These are phyloP conservation scores for Erodium moschatum DNA, from an alignment of 441 rosid species.

Conservation along the genomic window DNA sequence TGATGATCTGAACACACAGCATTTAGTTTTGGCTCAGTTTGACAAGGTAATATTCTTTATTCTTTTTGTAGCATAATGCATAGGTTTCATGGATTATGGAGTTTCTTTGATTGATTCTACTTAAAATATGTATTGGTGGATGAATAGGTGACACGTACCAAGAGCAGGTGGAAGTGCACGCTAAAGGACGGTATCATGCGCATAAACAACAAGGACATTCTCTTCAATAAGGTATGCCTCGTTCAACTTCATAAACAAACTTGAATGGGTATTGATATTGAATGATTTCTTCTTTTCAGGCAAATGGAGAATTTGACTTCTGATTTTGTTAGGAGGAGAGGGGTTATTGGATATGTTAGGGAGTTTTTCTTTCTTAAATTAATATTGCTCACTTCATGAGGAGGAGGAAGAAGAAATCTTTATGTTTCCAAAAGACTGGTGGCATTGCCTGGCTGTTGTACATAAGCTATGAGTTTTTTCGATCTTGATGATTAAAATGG, in stretches of 20 bases:
- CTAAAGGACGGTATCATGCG: slow-evolving; percentile 97
- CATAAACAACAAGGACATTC: slow-evolving; percentile 86
- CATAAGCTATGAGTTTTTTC: slow-evolving; percentile 32
- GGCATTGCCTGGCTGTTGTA: slow-evolving; percentile 34
- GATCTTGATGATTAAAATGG: slow-evolving; percentile 20
- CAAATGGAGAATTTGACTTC: slow-evolving; percentile 89
- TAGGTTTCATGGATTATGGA: background rate
- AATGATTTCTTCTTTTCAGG: slow-evolving; percentile 40
- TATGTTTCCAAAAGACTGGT: slow-evolving; percentile 22
- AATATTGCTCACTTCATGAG: no score
- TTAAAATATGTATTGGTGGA: slow-evolving; percentile 7
- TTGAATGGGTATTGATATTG: slow-evolving; percentile 13
- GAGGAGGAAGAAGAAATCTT: slow-evolving; percentile 17
- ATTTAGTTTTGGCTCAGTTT: slow-evolving; percentile 91
- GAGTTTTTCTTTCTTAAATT: no score
- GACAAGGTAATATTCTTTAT: slow-evolving; percentile 53
- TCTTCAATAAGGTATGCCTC: slow-evolving; percentile 69
- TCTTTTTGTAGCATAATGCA: background rate
- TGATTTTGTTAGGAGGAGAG: slow-evolving; percentile 38
- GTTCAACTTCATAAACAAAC: background rate
- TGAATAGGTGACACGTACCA: slow-evolving; percentile 78
- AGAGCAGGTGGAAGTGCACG: slow-evolving; percentile 92
- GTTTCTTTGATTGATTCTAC: background rate
- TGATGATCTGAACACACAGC: slow-evolving; percentile 86
- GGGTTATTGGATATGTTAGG: no score